phyloP scores from a whole-genome alignment of 176 grass and related monocot species.

The Elaeis guineensis region DNA sequence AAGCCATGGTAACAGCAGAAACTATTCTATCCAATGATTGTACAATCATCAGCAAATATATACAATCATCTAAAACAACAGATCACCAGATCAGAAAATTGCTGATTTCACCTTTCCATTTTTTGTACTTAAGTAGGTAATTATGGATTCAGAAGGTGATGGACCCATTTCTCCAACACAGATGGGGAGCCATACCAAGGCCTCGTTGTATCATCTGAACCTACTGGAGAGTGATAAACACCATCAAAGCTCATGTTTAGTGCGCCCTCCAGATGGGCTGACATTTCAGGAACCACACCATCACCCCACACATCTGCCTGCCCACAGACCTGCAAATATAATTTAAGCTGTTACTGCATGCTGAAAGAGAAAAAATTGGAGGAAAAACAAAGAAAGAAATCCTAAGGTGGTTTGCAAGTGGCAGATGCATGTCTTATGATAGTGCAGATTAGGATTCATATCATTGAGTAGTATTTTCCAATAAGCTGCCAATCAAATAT shows the following conservation, averaged over 20 bases:
- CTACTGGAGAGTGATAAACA: slow-evolving; percentile 87
- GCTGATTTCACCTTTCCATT: slow-evolving; percentile 1
- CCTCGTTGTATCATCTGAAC: slow-evolving; percentile 51
- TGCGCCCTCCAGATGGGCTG: slow-evolving; percentile 73
- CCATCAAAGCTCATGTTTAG: slow-evolving; percentile 85
- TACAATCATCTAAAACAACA: too few relatives aligned
- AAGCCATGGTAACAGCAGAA: too few relatives aligned
- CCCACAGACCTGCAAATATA: slow-evolving; percentile 51
- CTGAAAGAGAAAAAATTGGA: neutral
- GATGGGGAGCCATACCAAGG: slow-evolving; percentile 88
- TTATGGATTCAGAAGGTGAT: slow-evolving; percentile 52
- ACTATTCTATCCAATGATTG: too few relatives aligned
- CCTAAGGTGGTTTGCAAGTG: too few relatives aligned
- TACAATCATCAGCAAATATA: too few relatives aligned
- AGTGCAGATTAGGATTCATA: too few relatives aligned
- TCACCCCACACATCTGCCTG: slow-evolving; percentile 79
- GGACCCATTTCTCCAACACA: slow-evolving; percentile 70
- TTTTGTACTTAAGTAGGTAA: slow-evolving; percentile 1
- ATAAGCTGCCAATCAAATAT: too few relatives aligned
- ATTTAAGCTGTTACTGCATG: neutral
- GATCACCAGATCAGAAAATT: too few relatives aligned
- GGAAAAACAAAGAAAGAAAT: neutral
- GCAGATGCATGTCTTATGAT: too few relatives aligned
- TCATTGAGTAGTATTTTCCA: too few relatives aligned
- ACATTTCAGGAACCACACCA: slow-evolving; percentile 77